Evolutionary conservation across 306 rosid species (phyloP).

Genomic region (Leucaena leucocephala): DNA sequence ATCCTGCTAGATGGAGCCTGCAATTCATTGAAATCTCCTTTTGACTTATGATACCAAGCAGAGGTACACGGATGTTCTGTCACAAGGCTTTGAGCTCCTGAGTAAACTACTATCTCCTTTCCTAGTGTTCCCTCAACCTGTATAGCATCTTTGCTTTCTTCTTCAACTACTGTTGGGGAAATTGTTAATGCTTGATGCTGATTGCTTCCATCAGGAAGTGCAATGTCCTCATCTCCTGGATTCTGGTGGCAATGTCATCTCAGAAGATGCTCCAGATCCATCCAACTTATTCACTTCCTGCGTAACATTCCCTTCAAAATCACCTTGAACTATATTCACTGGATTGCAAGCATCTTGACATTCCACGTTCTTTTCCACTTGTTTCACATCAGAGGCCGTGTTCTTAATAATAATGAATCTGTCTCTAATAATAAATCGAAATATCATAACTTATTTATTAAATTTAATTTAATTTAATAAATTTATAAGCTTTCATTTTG

Average conservation of each 20-base stretch:
- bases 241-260: conserved; percentile 23
- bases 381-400: conserved; percentile 29
- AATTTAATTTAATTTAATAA: too few species aligned
- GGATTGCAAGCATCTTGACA: conserved; percentile 36
- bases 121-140: conserved; percentile 42
- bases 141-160: conserved; percentile 26
- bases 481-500: not conserved
- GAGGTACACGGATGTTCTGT: conserved; percentile 34
- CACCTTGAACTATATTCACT: conserved; percentile 29
- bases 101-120: conserved; percentile 47
- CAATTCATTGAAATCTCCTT: conserved; percentile 27
- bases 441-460: not conserved
- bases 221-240: conserved; percentile 21
- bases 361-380: conserved; percentile 39
- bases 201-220: conserved; percentile 42
- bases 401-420: conserved; percentile 42
- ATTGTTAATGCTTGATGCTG: conserved; percentile 38
- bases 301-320: conserved; percentile 27
- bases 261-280: conserved; percentile 34
- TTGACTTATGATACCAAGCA: conserved; percentile 18
- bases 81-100: conserved; percentile 33
- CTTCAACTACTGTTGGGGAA: conserved; percentile 32
- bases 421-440: not conserved
- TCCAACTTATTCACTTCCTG: conserved; percentile 32
- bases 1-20: conserved; percentile 41